Percentiles rank a stretch among this genome's conserved stretches.
phyloP scores from a whole-genome alignment of 805 yeast genomes.

The Zygosaccharomyces bailii region DNA sequence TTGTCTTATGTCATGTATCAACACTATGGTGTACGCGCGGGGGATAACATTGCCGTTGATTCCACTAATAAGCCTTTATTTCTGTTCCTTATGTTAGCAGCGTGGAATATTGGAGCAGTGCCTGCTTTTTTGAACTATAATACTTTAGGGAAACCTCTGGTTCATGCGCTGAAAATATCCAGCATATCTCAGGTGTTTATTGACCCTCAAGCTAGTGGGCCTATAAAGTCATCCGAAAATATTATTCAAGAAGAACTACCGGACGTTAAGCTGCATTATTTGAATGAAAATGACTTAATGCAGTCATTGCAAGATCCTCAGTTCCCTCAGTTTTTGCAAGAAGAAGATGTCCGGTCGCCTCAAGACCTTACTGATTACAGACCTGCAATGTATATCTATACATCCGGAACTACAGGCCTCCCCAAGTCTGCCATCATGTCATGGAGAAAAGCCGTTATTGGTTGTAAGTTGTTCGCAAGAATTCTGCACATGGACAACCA shows the following conservation, averaged over 20 bases:
- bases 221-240: constrained; percentile 49
- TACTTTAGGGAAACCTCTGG: constrained; percentile 64
- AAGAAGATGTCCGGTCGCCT: constrained; percentile 55
- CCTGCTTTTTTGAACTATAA: constrained; percentile 89
- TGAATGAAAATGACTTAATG: constrained; percentile 50
- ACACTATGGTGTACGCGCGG: constrained; percentile 60
- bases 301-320: constrained; percentile 39
- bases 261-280: constrained; percentile 43
- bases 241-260: constrained; percentile 40
- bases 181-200: constrained; percentile 60
- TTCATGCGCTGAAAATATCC: constrained; percentile 77
- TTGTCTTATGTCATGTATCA: constrained; percentile 61
- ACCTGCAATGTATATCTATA: constrained; percentile 72
- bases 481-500: constrained; percentile 55
- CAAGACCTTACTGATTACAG: constrained; percentile 50
- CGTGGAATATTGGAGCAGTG: constrained; percentile 87
- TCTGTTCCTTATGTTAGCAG: constrained; percentile 73
- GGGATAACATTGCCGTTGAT: constrained; percentile 69
- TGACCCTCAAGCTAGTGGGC: constrained; percentile 63
- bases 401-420: constrained; percentile 92
- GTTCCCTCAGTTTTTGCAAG: constrained; percentile 51
- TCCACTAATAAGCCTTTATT: constrained; percentile 82
- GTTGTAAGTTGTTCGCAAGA: constrained; percentile 64
- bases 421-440: constrained; percentile 93
- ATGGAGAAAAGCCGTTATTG: constrained; percentile 80